A percentile compares a stretch with the other conserved stretches of the same genome.
phyloP scores from a whole-genome alignment of 2,329 filamentous ascomycete genomes.

The Fusarium piperis region DNA sequence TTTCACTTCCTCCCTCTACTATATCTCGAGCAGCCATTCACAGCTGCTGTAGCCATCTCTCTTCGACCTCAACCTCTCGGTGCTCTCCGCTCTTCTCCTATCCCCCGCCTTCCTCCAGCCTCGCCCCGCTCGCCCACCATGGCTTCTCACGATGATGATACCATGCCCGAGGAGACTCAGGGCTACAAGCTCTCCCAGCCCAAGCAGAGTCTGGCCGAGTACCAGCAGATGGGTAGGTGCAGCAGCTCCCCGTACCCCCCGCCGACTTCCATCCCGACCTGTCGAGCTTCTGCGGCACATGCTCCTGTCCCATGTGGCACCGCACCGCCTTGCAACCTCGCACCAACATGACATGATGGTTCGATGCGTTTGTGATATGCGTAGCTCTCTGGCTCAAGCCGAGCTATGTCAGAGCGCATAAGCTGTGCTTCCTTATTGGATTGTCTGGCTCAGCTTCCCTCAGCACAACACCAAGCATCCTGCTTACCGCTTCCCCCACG shows the following conservation, averaged over 20 bases:
- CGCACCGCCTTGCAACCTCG: constrained; percentile 10
- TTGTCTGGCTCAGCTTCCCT: background rate
- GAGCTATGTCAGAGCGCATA: background rate
- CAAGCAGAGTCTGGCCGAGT: constrained; percentile 97
- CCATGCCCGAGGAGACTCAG: constrained; percentile 86
- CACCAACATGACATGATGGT: constrained; percentile 18
- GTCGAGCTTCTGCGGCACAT: constrained; percentile 24
- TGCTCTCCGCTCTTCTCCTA: constrained; percentile 15
- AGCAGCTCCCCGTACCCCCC: background rate
- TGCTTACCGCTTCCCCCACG: background rate
- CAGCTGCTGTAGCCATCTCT: constrained; percentile 5
- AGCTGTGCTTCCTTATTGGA: background rate
- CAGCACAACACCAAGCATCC: background rate
- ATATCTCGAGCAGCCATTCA: constrained; percentile 17
- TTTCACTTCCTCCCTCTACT: constrained; percentile 24
- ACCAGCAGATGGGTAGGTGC: constrained; percentile 86
- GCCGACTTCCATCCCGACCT: background rate
- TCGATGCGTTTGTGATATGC: background rate
- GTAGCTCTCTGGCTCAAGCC: background rate
- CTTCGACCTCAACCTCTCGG: constrained; percentile 2
- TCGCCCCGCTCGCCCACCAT: constrained; percentile 56
- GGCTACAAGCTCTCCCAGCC: constrained; percentile 97
- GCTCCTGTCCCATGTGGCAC: constrained; percentile 12
- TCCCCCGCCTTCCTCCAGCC: constrained; percentile 26
- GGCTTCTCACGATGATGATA: constrained; percentile 80